A percentile compares a stretch with the other conserved stretches of the same genome.
Conservation (phyloP, 2,329 filamentous ascomycete species). For the Dothideomycetidae sp. region DNA sequence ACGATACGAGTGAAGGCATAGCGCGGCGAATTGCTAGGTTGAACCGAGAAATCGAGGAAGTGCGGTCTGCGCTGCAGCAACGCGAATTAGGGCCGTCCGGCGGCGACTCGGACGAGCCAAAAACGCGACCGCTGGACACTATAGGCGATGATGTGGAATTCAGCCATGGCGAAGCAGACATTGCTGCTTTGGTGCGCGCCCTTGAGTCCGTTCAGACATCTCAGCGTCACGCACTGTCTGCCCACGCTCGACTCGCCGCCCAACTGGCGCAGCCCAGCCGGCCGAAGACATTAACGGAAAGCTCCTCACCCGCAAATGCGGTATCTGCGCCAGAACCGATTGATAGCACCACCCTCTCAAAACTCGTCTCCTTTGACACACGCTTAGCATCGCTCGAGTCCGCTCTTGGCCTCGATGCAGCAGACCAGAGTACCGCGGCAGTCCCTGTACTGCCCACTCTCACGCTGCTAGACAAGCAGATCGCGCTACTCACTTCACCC, state of each 20-base stretch:
- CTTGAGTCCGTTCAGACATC: conserved; percentile 10
- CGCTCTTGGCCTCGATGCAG: conserved; percentile 52
- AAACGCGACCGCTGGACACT: conserved; percentile 8
- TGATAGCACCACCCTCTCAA: conserved; percentile 50
- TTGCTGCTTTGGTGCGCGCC: conserved; percentile 10
- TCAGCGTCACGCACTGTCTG: conserved; percentile 8
- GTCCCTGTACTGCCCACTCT: conserved; percentile 71
- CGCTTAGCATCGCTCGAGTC: conserved; percentile 68
- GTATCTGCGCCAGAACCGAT: conserved; percentile 4
- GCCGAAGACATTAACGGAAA: not conserved
- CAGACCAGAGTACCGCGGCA: conserved; percentile 37
- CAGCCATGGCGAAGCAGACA: conserved; percentile 4
- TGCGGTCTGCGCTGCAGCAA: conserved; percentile 59
- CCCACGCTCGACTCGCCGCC: conserved; percentile 8
- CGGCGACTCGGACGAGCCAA: conserved; percentile 18
- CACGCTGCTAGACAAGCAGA: conserved; percentile 64
- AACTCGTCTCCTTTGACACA: conserved; percentile 76
- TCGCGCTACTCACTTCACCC: conserved; percentile 54
- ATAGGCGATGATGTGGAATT: conserved; percentile 1
- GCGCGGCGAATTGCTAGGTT: conserved; percentile 18
- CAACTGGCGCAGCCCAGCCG: conserved; percentile 7
- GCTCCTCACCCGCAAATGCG: not conserved
- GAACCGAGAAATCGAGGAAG: conserved; percentile 41
- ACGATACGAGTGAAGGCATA: conserved; percentile 41
- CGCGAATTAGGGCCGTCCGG: too few species aligned